phyloP scores from a whole-genome alignment of 208 protist species.

The Angomonas deanei region DNA sequence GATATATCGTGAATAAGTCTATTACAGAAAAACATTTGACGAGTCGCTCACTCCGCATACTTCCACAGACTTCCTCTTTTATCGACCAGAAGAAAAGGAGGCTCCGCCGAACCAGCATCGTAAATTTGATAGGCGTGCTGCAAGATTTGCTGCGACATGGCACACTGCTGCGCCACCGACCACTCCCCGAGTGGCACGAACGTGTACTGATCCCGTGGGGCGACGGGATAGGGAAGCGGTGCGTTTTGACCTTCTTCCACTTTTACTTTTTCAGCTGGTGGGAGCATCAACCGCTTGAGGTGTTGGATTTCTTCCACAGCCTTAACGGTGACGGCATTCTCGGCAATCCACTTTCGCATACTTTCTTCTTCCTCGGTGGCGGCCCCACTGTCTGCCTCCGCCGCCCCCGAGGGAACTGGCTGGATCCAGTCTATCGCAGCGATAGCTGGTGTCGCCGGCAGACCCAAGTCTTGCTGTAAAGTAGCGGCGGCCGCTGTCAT shows the following conservation, averaged over 20 bases:
- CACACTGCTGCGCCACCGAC: constrained; percentile 1
- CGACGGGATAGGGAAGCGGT: no score
- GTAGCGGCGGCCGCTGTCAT: no score
- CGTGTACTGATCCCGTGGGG: no score
- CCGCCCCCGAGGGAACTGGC: no score
- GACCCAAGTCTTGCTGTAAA: no score
- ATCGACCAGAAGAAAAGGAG: constrained; percentile 7
- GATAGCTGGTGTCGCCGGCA: no score
- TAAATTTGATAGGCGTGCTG: neutral
- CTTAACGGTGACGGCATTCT: neutral
- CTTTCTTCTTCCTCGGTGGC: neutral
- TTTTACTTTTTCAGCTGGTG: neutral
- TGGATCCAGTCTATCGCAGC: no score
- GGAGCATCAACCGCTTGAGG: neutral
- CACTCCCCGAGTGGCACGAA: constrained; percentile 1
- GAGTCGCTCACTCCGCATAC: no score
- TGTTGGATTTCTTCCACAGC: neutral
- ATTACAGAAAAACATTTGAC: no score
- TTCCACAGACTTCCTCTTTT: neutral
- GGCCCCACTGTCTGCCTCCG: neutral
- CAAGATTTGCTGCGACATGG: neutral
- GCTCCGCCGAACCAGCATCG: neutral
- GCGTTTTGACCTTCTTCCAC: neutral
- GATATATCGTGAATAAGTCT: neutral
- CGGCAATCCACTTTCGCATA: no score